A percentile compares a stretch with the other conserved stretches of the same genome.
Evolutionary conservation across 805 yeast species (phyloP).

Genomic region (Ogataea methanolica): DNA sequence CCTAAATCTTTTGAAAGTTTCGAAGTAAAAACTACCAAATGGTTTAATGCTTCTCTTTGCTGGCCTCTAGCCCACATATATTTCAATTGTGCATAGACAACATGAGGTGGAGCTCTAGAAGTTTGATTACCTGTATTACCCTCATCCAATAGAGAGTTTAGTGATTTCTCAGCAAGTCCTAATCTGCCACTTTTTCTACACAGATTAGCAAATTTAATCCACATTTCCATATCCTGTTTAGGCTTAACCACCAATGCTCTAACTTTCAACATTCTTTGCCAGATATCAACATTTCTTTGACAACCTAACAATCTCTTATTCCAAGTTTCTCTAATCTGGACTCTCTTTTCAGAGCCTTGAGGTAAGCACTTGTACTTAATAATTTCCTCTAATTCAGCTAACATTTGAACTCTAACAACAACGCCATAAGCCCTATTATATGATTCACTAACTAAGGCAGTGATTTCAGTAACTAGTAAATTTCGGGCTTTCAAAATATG

Average conservation of each 20-base stretch:
- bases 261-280: slow-evolving; percentile 94
- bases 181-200: slow-evolving; percentile 92
- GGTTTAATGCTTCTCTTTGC: slow-evolving; percentile 78
- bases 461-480: slow-evolving; percentile 83
- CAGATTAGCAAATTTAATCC: slow-evolving; percentile 96
- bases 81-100: slow-evolving; percentile 93
- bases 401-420: slow-evolving; percentile 94
- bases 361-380: slow-evolving; percentile 84
- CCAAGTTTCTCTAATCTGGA: slow-evolving; percentile 86
- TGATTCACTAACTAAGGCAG: slow-evolving; percentile 92
- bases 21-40: slow-evolving; percentile 84
- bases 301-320: slow-evolving; percentile 87
- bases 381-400: slow-evolving; percentile 94
- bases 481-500: slow-evolving; percentile 87
- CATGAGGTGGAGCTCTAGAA: slow-evolving; percentile 91
- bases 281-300: slow-evolving; percentile 96
- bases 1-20: slow-evolving; percentile 87
- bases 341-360: slow-evolving; percentile 74
- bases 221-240: slow-evolving; percentile 93
- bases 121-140: slow-evolving; percentile 35
- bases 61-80: slow-evolving; percentile 97
- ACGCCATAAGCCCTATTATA: slow-evolving; percentile 96
- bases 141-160: slow-evolving; percentile 73
- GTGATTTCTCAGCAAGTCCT: slow-evolving; percentile 87
- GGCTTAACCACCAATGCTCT: slow-evolving; percentile 92